A percentile compares a stretch with the other conserved stretches of the same genome.
Conservation (phyloP, 2,329 filamentous ascomycete genomes). For the Truncatella angustata region DNA sequence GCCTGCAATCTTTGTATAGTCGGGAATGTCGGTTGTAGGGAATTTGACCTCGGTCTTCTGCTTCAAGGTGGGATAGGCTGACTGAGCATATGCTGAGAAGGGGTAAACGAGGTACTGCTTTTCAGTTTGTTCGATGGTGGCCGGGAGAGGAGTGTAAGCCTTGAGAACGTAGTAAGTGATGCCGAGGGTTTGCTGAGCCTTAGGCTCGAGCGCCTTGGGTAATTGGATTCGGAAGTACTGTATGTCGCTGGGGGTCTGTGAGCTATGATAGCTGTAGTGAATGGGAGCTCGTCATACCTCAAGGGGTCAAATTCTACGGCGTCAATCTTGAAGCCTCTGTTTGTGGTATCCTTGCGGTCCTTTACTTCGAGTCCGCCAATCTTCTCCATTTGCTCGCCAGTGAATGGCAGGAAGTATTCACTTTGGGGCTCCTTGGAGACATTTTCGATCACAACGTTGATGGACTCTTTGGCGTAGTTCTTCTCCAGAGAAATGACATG, state of each 20-base stretch:
- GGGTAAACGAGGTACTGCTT: constrained; percentile 83
- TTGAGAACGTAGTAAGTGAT: constrained; percentile 83
- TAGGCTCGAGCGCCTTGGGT: constrained; percentile 70
- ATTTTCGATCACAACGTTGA: constrained; percentile 96
- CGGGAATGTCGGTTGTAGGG: constrained; percentile 71
- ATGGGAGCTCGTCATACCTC: constrained; percentile 42
- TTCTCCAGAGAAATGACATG: constrained; percentile 91
- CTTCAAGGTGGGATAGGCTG: constrained; percentile 81
- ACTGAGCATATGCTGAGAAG: constrained; percentile 82
- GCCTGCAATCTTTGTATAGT: constrained; percentile 74
- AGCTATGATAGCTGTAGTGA: constrained; percentile 15
- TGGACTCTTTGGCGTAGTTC: constrained; percentile 81
- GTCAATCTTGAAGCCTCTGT: constrained; percentile 67
- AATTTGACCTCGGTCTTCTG: constrained; percentile 98
- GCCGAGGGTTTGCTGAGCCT: constrained; percentile 78
- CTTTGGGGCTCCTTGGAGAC: constrained; percentile 73
- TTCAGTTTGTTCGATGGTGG: constrained; percentile 77
- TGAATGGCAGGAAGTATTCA: constrained; percentile 91
- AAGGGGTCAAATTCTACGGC: constrained; percentile 62
- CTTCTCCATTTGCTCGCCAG: constrained; percentile 68
- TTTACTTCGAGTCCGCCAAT: constrained; percentile 87
- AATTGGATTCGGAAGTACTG: constrained; percentile 86
- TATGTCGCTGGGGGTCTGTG: constrained; percentile 50
- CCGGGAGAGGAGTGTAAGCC: constrained; percentile 77
- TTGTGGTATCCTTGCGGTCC: constrained; percentile 78